These are phyloP conservation scores for Botrytis aclada DNA, from an alignment of 2,329 filamentous ascomycete species.

Conservation along the genomic window DNA sequence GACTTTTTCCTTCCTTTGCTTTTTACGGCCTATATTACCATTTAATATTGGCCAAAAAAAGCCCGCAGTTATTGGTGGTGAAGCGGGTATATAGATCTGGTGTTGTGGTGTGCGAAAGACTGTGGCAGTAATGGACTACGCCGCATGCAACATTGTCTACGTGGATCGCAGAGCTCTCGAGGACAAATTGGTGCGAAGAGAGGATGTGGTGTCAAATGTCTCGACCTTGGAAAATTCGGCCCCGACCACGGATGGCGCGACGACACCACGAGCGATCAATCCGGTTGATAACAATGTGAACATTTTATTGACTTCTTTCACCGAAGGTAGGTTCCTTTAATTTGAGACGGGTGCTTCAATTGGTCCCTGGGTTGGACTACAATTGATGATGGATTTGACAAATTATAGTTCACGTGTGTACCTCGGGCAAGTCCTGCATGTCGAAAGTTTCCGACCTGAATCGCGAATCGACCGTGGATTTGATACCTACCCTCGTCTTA, in stretches of 20 bases:
- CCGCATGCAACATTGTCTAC: constrained; percentile 45
- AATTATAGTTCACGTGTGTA: constrained; percentile 50
- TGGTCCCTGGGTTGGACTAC: constrained; percentile 13
- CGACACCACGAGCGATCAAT: constrained; percentile 27
- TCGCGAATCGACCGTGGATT: constrained; percentile 44
- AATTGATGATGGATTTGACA: constrained; percentile 23
- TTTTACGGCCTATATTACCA: constrained; percentile 4
- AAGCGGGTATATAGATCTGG: constrained; percentile 28
- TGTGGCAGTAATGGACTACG: constrained; percentile 41
- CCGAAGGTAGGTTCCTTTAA: constrained; percentile 42
- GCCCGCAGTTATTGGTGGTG: constrained; percentile 26
- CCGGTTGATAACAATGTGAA: constrained; percentile 48
- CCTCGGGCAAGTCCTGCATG: constrained; percentile 50
- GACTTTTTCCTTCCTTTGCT: not conserved
- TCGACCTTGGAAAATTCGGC: constrained; percentile 27
- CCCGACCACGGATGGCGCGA: constrained; percentile 22
- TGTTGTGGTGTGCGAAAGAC: constrained; percentile 33
- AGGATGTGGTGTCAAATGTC: constrained; percentile 34
- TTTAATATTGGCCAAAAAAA: constrained; percentile 14
- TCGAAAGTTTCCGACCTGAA: constrained; percentile 51
- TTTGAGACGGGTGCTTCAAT: constrained; percentile 17
- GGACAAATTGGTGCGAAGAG: constrained; percentile 39
- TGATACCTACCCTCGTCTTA: constrained; percentile 54
- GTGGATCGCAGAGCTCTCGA: constrained; percentile 42
- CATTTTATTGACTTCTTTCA: constrained; percentile 49